Conservation (phyloP, 179 eudicot genomes). For the Pouteria campechiana region DNA sequence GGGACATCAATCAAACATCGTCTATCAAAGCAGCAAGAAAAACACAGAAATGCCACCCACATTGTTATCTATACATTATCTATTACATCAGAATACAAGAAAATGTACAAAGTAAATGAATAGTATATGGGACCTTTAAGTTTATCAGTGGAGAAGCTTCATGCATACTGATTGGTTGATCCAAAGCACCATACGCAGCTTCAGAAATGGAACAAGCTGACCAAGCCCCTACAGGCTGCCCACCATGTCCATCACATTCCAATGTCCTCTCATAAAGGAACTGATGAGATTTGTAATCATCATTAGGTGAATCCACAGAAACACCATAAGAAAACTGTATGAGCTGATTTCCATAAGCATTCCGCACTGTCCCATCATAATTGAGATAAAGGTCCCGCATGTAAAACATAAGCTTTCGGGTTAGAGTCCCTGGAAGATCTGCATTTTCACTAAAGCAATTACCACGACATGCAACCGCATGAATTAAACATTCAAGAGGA, state of each 20-base stretch:
- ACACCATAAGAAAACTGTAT: conserved; percentile 53
- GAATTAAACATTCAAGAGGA: conserved; percentile 77
- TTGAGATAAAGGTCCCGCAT: conserved; percentile 67
- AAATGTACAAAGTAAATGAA: too few relatives aligned
- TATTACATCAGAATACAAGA: too few relatives aligned
- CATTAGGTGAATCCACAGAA: conserved; percentile 6
- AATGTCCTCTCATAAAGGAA: conserved; percentile 5
- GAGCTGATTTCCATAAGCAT: conserved; percentile 68
- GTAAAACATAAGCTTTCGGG: conserved; percentile 58
- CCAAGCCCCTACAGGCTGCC: conserved; percentile 80
- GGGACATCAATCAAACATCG: too few relatives aligned
- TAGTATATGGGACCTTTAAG: conserved; percentile 87
- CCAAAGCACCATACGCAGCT: conserved; percentile 92
- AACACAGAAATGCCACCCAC: too few relatives aligned
- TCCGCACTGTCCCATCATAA: conserved; percentile 95
- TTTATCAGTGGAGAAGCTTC: conserved; percentile 81
- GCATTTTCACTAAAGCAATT: conserved; percentile 91
- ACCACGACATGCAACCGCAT: conserved; percentile 64
- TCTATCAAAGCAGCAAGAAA: too few relatives aligned
- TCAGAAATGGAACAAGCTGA: conserved; percentile 93
- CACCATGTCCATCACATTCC: conserved; percentile 26
- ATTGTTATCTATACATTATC: too few relatives aligned
- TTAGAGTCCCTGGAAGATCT: conserved; percentile 75
- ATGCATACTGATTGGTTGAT: conserved; percentile 77
- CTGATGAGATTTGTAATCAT: conserved; percentile 5